Evolutionary conservation across 2,329 filamentous ascomycete species (phyloP).

Genomic region (Phoma sp.): DNA sequence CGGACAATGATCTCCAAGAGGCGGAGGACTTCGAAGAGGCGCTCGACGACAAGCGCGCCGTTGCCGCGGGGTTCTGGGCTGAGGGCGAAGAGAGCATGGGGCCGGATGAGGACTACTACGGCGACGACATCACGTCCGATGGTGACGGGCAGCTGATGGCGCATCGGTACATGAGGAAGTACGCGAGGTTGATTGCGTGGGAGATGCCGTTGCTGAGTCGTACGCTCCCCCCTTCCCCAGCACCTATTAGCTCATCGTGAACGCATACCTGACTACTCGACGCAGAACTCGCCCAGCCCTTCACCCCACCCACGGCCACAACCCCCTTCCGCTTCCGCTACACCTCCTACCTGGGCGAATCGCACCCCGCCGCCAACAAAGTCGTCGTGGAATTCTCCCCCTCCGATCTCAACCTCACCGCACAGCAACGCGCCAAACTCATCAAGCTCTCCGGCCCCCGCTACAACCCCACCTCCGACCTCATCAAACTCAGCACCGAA

Average conservation of each 20-base stretch:
- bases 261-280: background rate
- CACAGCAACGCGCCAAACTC: slow-evolving; percentile 76
- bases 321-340: slow-evolving; percentile 85
- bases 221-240: slow-evolving; percentile 56
- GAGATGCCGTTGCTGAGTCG: slow-evolving; percentile 91
- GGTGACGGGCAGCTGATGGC: slow-evolving; percentile 88
- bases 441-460: slow-evolving; percentile 84
- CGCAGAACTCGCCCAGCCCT: slow-evolving; percentile 81
- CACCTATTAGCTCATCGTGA: too few relatives aligned
- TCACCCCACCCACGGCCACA: slow-evolving; percentile 52
- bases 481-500: slow-evolving; percentile 90
- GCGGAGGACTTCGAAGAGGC: slow-evolving; percentile 16
- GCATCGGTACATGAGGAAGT: slow-evolving; percentile 86
- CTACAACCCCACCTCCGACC: slow-evolving; percentile 83
- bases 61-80: slow-evolving; percentile 41
- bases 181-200: slow-evolving; percentile 87
- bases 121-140: slow-evolving; percentile 82
- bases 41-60: too few relatives aligned
- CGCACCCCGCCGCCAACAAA: slow-evolving; percentile 89
- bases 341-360: slow-evolving; percentile 94
- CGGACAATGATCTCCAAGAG: too few relatives aligned
- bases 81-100: slow-evolving; percentile 57
- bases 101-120: slow-evolving; percentile 69
- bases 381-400: slow-evolving; percentile 91
- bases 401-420: slow-evolving; percentile 71